phyloP scores from a whole-genome alignment of 2,329 filamentous ascomycete genomes.

The Colletotrichum gigasporum region DNA sequence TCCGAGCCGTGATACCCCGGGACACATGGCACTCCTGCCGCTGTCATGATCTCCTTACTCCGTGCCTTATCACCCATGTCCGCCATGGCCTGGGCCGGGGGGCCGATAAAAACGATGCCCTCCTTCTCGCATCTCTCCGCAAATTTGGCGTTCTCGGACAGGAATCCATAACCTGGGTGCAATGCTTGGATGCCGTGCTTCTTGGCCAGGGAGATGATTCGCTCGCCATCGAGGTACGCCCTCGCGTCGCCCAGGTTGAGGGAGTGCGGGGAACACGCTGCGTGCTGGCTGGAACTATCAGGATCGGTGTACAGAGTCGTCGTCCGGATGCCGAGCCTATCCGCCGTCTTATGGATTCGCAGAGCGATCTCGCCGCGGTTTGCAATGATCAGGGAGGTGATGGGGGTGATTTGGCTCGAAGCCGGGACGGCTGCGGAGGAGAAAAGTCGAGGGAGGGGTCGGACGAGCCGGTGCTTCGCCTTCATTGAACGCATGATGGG shows the following conservation, averaged over 20 bases:
- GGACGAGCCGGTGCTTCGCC: slow-evolving; percentile 58
- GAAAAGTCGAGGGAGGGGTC: slow-evolving; percentile 50
- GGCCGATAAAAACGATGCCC: slow-evolving; percentile 93
- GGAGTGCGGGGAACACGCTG: slow-evolving; percentile 82
- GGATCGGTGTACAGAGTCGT: slow-evolving; percentile 96
- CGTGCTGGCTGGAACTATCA: slow-evolving; percentile 88
- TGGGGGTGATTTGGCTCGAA: slow-evolving; percentile 52
- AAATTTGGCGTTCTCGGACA: slow-evolving; percentile 93
- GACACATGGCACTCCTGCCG: slow-evolving; percentile 94
- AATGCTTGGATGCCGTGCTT: slow-evolving; percentile 88
- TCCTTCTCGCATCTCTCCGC: slow-evolving; percentile 88
- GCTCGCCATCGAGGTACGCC: slow-evolving; percentile 92
- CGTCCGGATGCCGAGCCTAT: slow-evolving; percentile 88
- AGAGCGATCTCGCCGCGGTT: slow-evolving; percentile 98
- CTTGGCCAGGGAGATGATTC: slow-evolving; percentile 90
- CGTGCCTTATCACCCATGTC: slow-evolving; percentile 95
- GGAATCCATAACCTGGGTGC: slow-evolving; percentile 95
- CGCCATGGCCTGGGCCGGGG: slow-evolving; percentile 81
- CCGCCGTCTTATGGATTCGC: slow-evolving; percentile 88
- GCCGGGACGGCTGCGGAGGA: slow-evolving; percentile 36
- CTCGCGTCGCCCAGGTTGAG: slow-evolving; percentile 84
- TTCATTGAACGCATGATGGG: slow-evolving; percentile 65
- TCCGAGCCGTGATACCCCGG: slow-evolving; percentile 93
- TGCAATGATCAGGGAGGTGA: slow-evolving; percentile 89
- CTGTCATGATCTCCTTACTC: slow-evolving; percentile 96